Evolutionary conservation across 2,329 filamentous ascomycete species (phyloP).

Genomic region (Sporothrix dimorphospora): DNA sequence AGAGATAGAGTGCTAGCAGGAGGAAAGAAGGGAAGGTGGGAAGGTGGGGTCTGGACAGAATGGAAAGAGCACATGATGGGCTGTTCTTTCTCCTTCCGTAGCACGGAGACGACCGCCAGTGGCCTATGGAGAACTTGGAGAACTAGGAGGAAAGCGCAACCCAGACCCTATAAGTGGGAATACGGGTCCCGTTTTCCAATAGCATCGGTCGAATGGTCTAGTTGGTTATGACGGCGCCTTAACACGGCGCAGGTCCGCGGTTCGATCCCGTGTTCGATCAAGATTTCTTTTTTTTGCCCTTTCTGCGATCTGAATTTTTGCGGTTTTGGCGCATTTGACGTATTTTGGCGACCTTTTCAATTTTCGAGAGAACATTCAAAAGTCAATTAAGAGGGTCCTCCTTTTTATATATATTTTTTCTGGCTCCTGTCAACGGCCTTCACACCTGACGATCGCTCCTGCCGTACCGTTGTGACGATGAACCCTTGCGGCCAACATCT

Average conservation of each 20-base stretch:
- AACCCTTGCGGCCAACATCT: background rate
- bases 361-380: background rate
- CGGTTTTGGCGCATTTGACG: background rate
- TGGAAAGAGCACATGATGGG: slow-evolving; percentile 22
- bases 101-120: background rate
- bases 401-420: background rate
- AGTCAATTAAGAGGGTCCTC: background rate
- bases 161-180: background rate
- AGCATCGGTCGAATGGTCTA: slow-evolving; percentile 31
- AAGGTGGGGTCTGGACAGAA: background rate
- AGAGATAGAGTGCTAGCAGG: slow-evolving; percentile 25
- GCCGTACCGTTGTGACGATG: background rate
- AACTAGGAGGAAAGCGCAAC: background rate
- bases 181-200: background rate
- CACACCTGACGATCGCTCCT: background rate
- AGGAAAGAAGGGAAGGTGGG: background rate
- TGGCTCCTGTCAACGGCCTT: background rate
- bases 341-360: background rate
- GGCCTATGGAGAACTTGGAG: background rate
- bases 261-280: slow-evolving; percentile 32
- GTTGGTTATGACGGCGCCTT: slow-evolving; percentile 33
- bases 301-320: background rate
- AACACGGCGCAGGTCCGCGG: slow-evolving; percentile 33
- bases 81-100: background rate
- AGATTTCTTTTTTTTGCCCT: slow-evolving; percentile 17